phyloP scores from a whole-genome alignment of 208 protist genomes.

The Leishmania guyanensis region DNA sequence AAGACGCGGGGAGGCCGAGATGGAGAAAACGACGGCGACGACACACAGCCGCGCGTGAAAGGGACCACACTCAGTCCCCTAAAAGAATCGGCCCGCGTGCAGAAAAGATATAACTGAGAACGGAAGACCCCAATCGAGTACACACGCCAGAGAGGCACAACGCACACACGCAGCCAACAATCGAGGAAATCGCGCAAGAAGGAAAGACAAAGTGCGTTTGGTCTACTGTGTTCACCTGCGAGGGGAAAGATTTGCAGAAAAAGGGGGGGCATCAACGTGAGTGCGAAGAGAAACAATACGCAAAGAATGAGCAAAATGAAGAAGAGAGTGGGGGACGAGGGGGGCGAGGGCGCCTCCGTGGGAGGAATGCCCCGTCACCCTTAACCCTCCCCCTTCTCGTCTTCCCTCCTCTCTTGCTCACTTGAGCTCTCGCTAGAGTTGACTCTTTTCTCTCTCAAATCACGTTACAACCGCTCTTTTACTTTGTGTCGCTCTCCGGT shows the following conservation, averaged over 20 bases:
- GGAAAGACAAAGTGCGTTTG: slow-evolving; percentile 1
- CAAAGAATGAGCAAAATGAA: not conserved
- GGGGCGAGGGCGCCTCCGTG: not conserved
- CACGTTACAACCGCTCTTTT: not conserved
- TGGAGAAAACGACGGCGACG: not conserved
- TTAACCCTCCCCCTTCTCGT: slow-evolving; percentile 1
- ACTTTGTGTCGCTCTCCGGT: not conserved
- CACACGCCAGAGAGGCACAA: too few species aligned
- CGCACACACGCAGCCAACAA: too few species aligned
- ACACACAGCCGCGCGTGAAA: not conserved
- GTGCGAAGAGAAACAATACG: not conserved
- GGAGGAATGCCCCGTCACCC: not conserved
- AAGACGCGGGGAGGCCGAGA: not conserved
- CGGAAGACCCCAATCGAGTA: too few species aligned
- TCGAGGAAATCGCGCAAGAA: too few species aligned
- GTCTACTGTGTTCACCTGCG: too few species aligned
- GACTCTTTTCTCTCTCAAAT: not conserved
- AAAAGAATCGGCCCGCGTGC: not conserved
- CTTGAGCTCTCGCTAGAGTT: not conserved
- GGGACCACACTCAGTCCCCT: not conserved
- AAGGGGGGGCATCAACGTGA: not conserved
- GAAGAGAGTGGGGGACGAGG: not conserved
- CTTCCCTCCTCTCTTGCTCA: not conserved
- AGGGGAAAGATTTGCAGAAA: too few species aligned
- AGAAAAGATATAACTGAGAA: too few species aligned